phyloP scores from a whole-genome alignment of 306 rosid genomes.

The Rubus parviflorus region DNA sequence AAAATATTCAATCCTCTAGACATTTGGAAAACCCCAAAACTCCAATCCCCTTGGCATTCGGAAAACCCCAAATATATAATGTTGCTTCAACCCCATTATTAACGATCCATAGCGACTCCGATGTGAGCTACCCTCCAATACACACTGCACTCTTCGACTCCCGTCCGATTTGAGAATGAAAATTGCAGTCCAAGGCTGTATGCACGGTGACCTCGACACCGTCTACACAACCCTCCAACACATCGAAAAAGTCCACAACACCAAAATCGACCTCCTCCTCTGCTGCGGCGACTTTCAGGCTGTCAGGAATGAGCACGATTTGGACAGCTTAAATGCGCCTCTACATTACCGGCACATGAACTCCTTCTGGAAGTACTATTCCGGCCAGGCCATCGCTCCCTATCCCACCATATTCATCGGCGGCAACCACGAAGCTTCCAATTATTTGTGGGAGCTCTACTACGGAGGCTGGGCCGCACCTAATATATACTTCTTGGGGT shows the following conservation, averaged over 20 bases:
- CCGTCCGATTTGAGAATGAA: constrained; percentile 42
- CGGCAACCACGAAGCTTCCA: constrained; percentile 93
- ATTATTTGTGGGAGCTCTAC: constrained; percentile 86
- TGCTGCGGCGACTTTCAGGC: constrained; percentile 98
- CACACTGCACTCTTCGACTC: background rate
- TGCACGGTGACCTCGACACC: constrained; percentile 89
- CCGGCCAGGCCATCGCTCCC: constrained; percentile 75
- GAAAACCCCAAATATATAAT: no score
- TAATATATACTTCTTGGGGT: constrained; percentile 79
- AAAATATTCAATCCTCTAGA: no score
- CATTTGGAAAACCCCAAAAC: no score
- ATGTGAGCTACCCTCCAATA: no score
- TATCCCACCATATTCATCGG: constrained; percentile 90
- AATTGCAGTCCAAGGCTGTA: constrained; percentile 88
- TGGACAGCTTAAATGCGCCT: constrained; percentile 71
- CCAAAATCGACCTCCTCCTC: constrained; percentile 87
- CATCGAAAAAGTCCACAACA: constrained; percentile 45
- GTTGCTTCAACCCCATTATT: background rate
- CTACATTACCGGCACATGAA: constrained; percentile 55
- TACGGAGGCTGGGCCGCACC: constrained; percentile 98
- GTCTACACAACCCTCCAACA: constrained; percentile 74
- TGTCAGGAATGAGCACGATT: constrained; percentile 70
- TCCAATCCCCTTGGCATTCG: no score
- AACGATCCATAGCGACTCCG: no score
- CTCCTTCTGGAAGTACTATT: constrained; percentile 91